Base-by-base conservation (phyloP, 805 yeast genomes). In the Yarrowia sp. region DNA sequence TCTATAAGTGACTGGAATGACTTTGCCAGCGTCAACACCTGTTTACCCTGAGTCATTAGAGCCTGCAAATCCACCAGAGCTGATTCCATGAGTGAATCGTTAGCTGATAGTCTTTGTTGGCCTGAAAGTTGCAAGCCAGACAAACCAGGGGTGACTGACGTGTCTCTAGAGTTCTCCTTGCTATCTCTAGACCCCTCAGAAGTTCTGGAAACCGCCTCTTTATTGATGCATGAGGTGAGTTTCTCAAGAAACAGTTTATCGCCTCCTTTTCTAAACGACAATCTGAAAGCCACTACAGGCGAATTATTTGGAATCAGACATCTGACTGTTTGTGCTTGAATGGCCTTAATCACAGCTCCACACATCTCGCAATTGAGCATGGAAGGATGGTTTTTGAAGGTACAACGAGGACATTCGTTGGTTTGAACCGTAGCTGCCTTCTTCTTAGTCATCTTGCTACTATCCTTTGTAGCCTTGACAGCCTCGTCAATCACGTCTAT, bases 331-430 rank as follows among this genome's bases (percentile, higher is more conserved):
- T 61, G 66, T 14, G 44, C 44, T 36, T 61, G 46, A 13, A 61
- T 61, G 4, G 53, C 46, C 38, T 61, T 61, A 33, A 88, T 75
- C 20, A 80, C 80, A 0, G 88, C 80, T 0, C 97, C 97, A 78
- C 98, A 94, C 74, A 95, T 83, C 76, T 94, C 99, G 77, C 99
- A 94, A 70, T 81, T 82, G 43, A 81, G 77, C 81, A 94, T 80
- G 2, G 90, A 85, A 0, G 92, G 90, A 76, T 93, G 97, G 75
- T 94, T 95, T 13, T 86, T 78, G 73, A 92, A 94, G 0, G 98
- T 91, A 72, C 96, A 91, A 13, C 80, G 75, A 3, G 86, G 81
- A 69, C 90, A 86, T 19, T 71, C 19, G 14, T n/a, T 39, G n/a
- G 40, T 52, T n/a, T 49, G 10, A 8, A 34, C 44, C 3, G 9